phyloP scores from a whole-genome alignment of 805 yeast genomes.

The Saturnispora diversa region DNA sequence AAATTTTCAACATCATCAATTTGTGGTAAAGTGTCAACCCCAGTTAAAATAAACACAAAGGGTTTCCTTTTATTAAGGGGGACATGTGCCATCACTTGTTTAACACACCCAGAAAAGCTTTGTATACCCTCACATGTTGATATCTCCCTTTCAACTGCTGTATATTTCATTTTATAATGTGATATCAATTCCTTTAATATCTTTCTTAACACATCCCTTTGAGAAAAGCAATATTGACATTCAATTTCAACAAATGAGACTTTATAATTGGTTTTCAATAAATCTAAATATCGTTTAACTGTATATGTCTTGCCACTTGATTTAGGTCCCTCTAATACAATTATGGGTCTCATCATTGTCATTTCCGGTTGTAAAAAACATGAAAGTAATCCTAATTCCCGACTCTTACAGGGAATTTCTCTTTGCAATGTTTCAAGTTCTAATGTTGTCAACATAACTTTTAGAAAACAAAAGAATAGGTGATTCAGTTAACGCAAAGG shows the following conservation, averaged over 20 bases:
- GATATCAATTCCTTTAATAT: constrained; percentile 25
- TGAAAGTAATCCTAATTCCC: constrained; percentile 31
- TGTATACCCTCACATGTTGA: constrained; percentile 34
- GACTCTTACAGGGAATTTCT: constrained; percentile 24
- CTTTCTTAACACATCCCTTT: constrained; percentile 34
- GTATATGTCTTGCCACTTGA: constrained; percentile 42
- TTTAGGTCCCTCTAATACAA: constrained; percentile 41
- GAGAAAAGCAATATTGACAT: constrained; percentile 40
- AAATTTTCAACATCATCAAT: constrained; percentile 30
- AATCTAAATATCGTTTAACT: constrained; percentile 28
- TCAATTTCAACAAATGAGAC: constrained; percentile 29
- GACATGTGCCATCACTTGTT: constrained; percentile 25
- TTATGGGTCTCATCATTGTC: constrained; percentile 28
- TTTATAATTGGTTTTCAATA: constrained; percentile 14
- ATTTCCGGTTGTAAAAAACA: constrained; percentile 30
- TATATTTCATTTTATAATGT: constrained; percentile 9
- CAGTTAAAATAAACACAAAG: constrained; percentile 40
- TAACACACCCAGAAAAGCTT: constrained; percentile 35
- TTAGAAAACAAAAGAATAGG: too few relatives aligned
- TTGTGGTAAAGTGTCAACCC: constrained; percentile 35
- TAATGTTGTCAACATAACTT: constrained; percentile 7
- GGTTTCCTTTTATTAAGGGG: constrained; percentile 16
- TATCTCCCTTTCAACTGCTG: constrained; percentile 8
- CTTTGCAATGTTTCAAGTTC: constrained; percentile 1
- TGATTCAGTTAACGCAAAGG: too few relatives aligned